A percentile compares a stretch with the other conserved stretches of the same genome.
Conservation (phyloP, 2,329 filamentous ascomycete genomes). For the Phialophora chinensis region DNA sequence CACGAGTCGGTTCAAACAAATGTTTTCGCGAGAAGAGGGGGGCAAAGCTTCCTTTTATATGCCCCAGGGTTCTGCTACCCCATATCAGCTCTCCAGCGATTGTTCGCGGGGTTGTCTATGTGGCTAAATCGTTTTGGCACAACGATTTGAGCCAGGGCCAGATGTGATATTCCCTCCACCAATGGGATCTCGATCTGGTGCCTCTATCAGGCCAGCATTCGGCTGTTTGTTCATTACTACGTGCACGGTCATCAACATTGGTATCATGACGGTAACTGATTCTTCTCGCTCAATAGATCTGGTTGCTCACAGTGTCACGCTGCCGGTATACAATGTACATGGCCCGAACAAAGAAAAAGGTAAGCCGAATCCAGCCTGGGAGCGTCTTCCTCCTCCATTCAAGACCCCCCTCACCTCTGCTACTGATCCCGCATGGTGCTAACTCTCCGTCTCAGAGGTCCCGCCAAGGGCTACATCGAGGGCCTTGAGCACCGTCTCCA, state of each 20-base stretch:
- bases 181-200: constrained; percentile 1
- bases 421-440: background rate
- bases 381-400: background rate
- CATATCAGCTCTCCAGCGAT: constrained; percentile 20
- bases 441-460: constrained; percentile 45
- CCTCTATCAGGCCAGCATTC: constrained; percentile 5
- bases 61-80: constrained; percentile 13
- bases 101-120: constrained; percentile 7
- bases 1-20: background rate
- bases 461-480: constrained; percentile 56
- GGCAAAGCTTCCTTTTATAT: constrained; percentile 22
- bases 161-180: constrained; percentile 9
- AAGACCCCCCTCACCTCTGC: background rate
- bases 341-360: constrained; percentile 39
- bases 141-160: constrained; percentile 20
- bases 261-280: constrained; percentile 18
- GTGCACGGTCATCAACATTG: constrained; percentile 7
- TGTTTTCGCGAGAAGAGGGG: constrained; percentile 1
- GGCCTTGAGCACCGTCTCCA: constrained; percentile 51
- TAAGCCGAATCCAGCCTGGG: constrained; percentile 10
- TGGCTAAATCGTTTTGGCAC: constrained; percentile 24
- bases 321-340: constrained; percentile 36
- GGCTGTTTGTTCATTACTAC: constrained; percentile 16
- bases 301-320: constrained; percentile 36
- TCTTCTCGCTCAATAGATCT: constrained; percentile 24